These are phyloP conservation scores for Globisporangium heterothallicum DNA, from an alignment of 352 stramenopile genomes.

Conservation along the genomic window DNA sequence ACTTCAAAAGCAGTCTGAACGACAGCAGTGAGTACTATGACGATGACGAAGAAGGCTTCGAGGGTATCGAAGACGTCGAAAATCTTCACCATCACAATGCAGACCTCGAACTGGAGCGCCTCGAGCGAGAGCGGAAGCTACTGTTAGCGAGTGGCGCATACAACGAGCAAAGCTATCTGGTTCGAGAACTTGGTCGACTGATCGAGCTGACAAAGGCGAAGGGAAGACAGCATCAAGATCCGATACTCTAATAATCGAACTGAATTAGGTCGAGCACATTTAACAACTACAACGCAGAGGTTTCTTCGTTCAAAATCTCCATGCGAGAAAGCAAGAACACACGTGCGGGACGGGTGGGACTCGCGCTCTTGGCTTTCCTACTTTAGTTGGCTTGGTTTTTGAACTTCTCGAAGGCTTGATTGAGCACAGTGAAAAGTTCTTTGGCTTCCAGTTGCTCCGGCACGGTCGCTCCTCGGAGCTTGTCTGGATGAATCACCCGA, in stretches of 20 bases:
- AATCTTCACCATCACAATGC: slow-evolving; percentile 5
- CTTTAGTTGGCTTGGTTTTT: slow-evolving; percentile 40
- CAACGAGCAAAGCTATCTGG: slow-evolving; percentile 52
- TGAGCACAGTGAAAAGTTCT: slow-evolving; percentile 84
- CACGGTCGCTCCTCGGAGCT: slow-evolving; percentile 69
- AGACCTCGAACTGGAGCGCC: slow-evolving; percentile 32
- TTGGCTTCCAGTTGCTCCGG: slow-evolving; percentile 81
- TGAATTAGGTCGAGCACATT: background rate
- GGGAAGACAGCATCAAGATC: background rate
- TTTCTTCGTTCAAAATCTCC: slow-evolving; percentile 14
- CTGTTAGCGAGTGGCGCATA: slow-evolving; percentile 60
- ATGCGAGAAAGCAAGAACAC: background rate
- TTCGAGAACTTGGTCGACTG: slow-evolving; percentile 58
- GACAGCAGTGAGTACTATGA: slow-evolving; percentile 15
- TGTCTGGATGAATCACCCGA: slow-evolving; percentile 82
- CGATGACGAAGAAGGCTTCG: slow-evolving; percentile 1
- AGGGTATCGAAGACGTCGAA: slow-evolving; percentile 2
- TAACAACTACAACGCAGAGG: slow-evolving; percentile 1
- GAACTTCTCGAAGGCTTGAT: slow-evolving; percentile 85
- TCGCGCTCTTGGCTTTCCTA: background rate
- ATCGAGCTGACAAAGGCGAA: slow-evolving; percentile 31
- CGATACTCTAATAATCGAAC: background rate
- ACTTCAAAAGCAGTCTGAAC: background rate
- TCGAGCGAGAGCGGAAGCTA: slow-evolving; percentile 48
- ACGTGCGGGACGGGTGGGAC: background rate